Percentiles rank a stretch among this genome's conserved stretches.
phyloP scores from a whole-genome alignment of 495 filamentous ascomycete genomes.

The Usnea hakonensis region DNA sequence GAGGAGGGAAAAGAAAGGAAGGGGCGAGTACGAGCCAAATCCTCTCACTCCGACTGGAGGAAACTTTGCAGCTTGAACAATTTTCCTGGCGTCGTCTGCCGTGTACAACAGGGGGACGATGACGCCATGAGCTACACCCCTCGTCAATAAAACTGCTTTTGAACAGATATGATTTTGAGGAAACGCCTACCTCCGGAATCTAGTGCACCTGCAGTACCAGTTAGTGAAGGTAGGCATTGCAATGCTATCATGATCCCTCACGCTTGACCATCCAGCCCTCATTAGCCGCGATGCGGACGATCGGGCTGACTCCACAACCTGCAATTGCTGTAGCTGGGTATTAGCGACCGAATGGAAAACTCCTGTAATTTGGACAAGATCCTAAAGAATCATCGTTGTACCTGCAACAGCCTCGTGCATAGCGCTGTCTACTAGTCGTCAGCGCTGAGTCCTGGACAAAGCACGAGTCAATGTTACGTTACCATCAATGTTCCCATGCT shows the following conservation, averaged over 20 bases:
- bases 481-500: constrained; percentile 77
- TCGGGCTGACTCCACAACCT: constrained; percentile 54
- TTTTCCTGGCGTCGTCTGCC: constrained; percentile 50
- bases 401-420: constrained; percentile 77
- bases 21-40: too few species aligned
- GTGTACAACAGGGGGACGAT: constrained; percentile 60
- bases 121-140: constrained; percentile 32
- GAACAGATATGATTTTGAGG: not conserved
- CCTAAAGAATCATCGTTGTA: not conserved
- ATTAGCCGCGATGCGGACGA: constrained; percentile 59
- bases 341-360: too few species aligned
- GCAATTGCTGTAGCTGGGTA: constrained; percentile 45
- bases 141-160: not conserved
- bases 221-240: constrained; percentile 2
- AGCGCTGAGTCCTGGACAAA: too few species aligned
- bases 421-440: constrained; percentile 54
- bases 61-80: constrained; percentile 57
- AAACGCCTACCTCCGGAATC: constrained; percentile 47
- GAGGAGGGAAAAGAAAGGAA: too few species aligned
- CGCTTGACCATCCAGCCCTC: constrained; percentile 67
- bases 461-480: constrained; percentile 17
- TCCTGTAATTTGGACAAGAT: too few species aligned
- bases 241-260: constrained; percentile 30
- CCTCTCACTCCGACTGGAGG: constrained; percentile 53
- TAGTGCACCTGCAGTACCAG: constrained; percentile 46